phyloP scores from a whole-genome alignment of 768 basidiomycete species.

The Boletus rubropictus region DNA sequence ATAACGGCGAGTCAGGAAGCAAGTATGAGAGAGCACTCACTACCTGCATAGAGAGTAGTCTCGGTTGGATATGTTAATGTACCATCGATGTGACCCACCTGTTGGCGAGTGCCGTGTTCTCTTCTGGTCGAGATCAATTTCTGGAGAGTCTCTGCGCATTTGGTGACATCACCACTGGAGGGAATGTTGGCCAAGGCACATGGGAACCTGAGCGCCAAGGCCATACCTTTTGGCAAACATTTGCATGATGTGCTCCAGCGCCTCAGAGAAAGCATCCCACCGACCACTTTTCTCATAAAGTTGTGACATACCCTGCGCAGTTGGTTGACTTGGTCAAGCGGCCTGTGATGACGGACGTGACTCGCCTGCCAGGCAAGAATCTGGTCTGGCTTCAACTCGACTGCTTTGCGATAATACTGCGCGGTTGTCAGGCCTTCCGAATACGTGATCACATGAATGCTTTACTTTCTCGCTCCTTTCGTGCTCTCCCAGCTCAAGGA shows the following conservation, averaged over 20 bases:
- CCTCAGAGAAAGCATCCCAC: constrained; percentile 53
- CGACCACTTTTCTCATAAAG: constrained; percentile 61
- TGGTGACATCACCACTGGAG: constrained; percentile 63
- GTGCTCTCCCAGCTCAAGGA: constrained; percentile 64
- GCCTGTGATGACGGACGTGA: constrained; percentile 4
- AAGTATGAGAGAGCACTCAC: constrained; percentile 60
- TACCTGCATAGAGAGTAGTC: constrained; percentile 40
- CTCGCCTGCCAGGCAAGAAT: constrained; percentile 81
- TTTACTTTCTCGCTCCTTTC: constrained; percentile 84
- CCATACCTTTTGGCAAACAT: constrained; percentile 56
- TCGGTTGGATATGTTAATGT: neutral
- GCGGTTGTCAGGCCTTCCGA: constrained; percentile 14
- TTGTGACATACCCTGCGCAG: constrained; percentile 58
- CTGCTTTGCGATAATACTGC: constrained; percentile 78
- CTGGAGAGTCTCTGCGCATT: constrained; percentile 78
- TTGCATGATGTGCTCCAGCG: constrained; percentile 51
- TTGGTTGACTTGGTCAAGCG: constrained; percentile 5
- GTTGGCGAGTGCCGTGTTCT: constrained; percentile 51
- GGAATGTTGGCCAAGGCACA: neutral
- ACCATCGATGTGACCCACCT: constrained; percentile 37
- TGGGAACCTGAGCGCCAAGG: neutral
- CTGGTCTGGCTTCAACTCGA: constrained; percentile 59
- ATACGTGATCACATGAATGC: constrained; percentile 5
- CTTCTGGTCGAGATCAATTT: constrained; percentile 62
- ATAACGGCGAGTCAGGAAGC: constrained; percentile 68